These are phyloP conservation scores for Solanum tacnaense DNA, from an alignment of 257 asterid species.

Conservation along the genomic window DNA sequence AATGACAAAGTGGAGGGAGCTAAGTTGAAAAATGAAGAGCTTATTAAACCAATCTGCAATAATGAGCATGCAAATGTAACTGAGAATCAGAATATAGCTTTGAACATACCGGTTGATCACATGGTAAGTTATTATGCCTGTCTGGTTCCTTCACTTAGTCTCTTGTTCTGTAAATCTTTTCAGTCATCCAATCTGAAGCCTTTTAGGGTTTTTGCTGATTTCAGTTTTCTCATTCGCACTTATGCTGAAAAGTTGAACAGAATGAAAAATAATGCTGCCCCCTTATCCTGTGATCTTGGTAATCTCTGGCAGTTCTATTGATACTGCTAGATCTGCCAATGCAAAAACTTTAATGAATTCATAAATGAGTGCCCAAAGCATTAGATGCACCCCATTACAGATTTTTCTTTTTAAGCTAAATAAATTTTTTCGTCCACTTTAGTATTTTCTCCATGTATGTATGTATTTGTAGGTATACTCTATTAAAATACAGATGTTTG, in stretches of 20 bases:
- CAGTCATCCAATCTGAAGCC: not conserved
- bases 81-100: conserved; percentile 22
- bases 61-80: conserved; percentile 22
- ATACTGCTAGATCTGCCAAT: not conserved
- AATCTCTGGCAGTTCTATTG: not conserved
- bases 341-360: not conserved
- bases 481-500: not conserved
- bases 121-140: conserved; percentile 26
- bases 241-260: not conserved
- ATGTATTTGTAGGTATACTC: not conserved
- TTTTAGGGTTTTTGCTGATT: not conserved
- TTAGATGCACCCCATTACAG: not conserved
- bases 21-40: conserved; percentile 19
- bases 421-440: not conserved
- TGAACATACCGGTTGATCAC: conserved; percentile 9
- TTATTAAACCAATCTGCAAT: conserved; percentile 8
- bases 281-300: not conserved
- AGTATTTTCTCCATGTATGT: not conserved
- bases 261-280: not conserved
- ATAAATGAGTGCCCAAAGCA: not conserved
- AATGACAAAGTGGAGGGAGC: conserved; percentile 10
- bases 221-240: not conserved
- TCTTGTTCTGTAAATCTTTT: not conserved
- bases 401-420: not conserved
- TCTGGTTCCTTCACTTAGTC: not conserved